These are phyloP conservation scores for Coemansia sp. DNA, from an alignment of 192 early-diverging fungal genomes.

Conservation along the genomic window DNA sequence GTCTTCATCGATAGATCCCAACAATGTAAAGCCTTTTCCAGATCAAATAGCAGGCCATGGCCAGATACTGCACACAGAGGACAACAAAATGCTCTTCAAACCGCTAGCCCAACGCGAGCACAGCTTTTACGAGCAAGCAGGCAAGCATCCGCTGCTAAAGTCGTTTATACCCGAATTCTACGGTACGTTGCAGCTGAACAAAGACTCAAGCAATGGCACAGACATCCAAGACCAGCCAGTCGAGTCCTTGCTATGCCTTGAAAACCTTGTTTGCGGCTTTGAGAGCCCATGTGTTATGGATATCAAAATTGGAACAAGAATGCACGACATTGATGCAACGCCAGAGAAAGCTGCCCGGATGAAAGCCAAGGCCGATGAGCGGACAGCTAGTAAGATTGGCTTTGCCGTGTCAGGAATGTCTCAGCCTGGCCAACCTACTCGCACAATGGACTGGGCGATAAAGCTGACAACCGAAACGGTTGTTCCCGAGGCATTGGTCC, in stretches of 20 bases:
- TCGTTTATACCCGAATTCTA: not conserved
- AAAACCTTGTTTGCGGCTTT: constrained; percentile 74
- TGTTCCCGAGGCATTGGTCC: not conserved
- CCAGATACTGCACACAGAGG: not conserved
- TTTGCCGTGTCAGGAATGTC: constrained; percentile 73
- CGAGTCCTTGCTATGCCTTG: constrained; percentile 63
- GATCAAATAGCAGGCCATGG: constrained; percentile 1
- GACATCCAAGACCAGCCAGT: not conserved
- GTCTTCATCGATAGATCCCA: no score
- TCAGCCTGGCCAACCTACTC: constrained; percentile 37
- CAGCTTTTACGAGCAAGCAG: not conserved
- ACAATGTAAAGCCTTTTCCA: not conserved
- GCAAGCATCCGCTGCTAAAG: not conserved
- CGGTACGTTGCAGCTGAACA: not conserved
- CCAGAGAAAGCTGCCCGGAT: constrained; percentile 71
- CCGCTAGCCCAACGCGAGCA: constrained; percentile 1
- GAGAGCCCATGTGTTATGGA: constrained; percentile 78
- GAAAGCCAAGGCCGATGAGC: constrained; percentile 60
- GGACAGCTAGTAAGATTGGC: constrained; percentile 68
- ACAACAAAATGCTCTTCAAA: not conserved
- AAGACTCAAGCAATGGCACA: not conserved
- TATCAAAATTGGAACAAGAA: constrained; percentile 79
- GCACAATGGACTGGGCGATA: constrained; percentile 20
- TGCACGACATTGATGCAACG: constrained; percentile 72
- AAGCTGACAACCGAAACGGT: constrained; percentile 18